Base-by-base conservation (phyloP, 1,139 yeast species). In the Spencermartinsiella ligniputridi region DNA sequence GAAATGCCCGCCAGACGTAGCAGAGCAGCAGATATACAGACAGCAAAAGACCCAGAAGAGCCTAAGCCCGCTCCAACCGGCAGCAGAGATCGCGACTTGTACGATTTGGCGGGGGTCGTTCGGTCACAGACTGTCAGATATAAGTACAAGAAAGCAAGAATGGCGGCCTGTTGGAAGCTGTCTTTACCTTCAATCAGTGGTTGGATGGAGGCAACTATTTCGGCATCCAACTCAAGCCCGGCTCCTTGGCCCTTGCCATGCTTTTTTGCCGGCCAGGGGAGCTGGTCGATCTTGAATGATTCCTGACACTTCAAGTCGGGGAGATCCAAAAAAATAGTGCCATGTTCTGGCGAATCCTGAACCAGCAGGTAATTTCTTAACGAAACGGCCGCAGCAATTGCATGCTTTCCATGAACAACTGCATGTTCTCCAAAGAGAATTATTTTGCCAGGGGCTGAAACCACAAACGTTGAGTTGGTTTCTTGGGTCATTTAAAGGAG, bases 61-160 rank as follows among this genome's bases (percentile, higher is more conserved):
- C 99, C 99, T 41, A 92, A 72, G 0, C 99, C 99, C 1, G 98
- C 97, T 22, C 99, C 97, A 44, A 92, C 85, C 0, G 99, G 98
- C 43, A 90, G 70, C 0, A 95, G 82, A 0, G 96, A 86, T 46
- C 92, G 75, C 20, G 88, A 79, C 3, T 79, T 72, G 62, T 83
- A 88, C 21, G 72, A 72, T 52, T 72, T 61, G 1, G 86, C 86
- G 0, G 72, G 71, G 1, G 71, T 66, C 0, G 64, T 57, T 6
- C 69, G 68, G 4, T 62, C 53, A 56, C 90, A 79, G 42, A 89
- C 64, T 44, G 76, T 75, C 41, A 79, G 63, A 60, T 81, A 87
- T 39, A 92, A 67, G 64, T 90, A 92, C 37, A 92, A 70, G 65
- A 92, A 92, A 40, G 95, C 86, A 52, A 80, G 76, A 2, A 95